phyloP scores from a whole-genome alignment of 805 yeast genomes.

The Komagataella mondaviorum region DNA sequence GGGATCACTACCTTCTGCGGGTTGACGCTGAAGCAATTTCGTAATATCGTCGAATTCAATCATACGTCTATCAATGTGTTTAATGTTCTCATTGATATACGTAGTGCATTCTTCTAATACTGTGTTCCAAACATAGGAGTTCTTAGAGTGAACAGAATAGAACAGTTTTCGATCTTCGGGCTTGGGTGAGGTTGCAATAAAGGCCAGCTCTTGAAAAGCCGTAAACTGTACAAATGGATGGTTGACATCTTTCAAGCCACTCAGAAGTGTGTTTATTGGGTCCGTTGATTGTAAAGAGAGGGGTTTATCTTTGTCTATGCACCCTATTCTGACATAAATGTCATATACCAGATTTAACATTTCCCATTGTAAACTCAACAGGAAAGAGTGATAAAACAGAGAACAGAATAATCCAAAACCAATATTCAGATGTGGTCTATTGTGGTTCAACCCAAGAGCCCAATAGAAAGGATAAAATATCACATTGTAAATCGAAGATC shows the following conservation, averaged over 20 bases:
- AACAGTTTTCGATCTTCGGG: conserved; percentile 35
- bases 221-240: conserved; percentile 38
- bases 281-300: conserved; percentile 44
- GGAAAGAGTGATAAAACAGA: conserved; percentile 19
- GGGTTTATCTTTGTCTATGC: conserved; percentile 52
- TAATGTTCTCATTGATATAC: conserved; percentile 35
- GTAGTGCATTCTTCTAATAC: conserved; percentile 47
- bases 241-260: conserved; percentile 44
- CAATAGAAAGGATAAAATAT: conserved; percentile 17
- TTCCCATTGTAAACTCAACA: conserved; percentile 36
- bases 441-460: conserved; percentile 22
- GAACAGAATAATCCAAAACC: conserved; percentile 17
- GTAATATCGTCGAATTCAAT: background rate
- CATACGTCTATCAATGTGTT: conserved; percentile 17
- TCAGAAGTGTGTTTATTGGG: conserved; percentile 48
- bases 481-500: conserved; percentile 27
- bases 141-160: conserved; percentile 33
- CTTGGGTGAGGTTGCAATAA: conserved; percentile 37
- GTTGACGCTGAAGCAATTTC: background rate
- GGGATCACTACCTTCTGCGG: background rate
- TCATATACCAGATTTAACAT: conserved; percentile 40
- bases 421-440: conserved; percentile 24
- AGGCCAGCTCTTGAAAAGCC: conserved; percentile 68
- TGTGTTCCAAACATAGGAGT: conserved; percentile 39
- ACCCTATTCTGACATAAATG: conserved; percentile 60